Percentiles rank a stretch among this genome's conserved stretches.
Conservation (phyloP, 108 stramenopile genomes). For the Schizochytrium sp. region DNA sequence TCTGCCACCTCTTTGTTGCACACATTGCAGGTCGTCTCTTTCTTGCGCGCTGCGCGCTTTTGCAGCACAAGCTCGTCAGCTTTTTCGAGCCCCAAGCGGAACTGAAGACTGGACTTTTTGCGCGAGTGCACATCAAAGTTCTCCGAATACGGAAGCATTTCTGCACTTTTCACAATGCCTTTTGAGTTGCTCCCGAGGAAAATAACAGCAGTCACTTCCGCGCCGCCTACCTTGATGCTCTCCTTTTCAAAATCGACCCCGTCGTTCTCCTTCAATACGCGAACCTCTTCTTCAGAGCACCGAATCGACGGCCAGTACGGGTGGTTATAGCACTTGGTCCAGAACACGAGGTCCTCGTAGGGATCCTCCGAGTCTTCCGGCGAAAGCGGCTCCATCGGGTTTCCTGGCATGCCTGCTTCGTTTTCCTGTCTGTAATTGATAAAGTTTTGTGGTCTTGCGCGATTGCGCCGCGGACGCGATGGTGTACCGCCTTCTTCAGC, state of each 20-base stretch:
- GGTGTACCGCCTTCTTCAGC: background rate
- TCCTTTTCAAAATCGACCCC: background rate
- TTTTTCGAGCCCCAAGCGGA: background rate
- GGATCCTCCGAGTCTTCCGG: background rate
- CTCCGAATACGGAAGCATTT: background rate
- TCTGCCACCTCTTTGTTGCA: background rate
- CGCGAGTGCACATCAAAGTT: background rate
- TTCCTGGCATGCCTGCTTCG: background rate
- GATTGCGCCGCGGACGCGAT: background rate
- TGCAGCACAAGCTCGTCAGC: background rate
- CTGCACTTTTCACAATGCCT: background rate
- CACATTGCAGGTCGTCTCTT: background rate
- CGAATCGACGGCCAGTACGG: background rate
- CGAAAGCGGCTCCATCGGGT: too few species aligned
- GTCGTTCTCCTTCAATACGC: background rate
- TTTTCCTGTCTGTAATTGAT: background rate
- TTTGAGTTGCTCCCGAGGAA: slow-evolving; percentile 2
- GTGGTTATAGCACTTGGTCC: slow-evolving; percentile 6
- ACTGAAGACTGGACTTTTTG: background rate
- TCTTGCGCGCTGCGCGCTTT: background rate
- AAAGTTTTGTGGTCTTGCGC: background rate
- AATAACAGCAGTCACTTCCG: background rate
- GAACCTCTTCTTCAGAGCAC: background rate
- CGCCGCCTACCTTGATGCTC: background rate
- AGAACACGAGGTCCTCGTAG: background rate